Evolutionary conservation across 1,139 yeast species (phyloP).

Genomic region (Diutina scorzettiae): DNA sequence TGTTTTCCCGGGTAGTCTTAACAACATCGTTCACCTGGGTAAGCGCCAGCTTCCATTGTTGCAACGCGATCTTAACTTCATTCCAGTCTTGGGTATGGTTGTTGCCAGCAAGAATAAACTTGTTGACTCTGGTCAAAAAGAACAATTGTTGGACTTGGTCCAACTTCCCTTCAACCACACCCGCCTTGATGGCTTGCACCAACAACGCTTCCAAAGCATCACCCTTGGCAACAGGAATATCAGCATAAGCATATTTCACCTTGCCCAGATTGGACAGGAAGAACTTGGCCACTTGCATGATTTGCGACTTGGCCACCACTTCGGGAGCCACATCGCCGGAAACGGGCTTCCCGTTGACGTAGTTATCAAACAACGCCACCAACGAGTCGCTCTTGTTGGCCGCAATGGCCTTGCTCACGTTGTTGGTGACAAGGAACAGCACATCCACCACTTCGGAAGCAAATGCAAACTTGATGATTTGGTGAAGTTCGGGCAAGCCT

Average conservation of each 20-base stretch:
- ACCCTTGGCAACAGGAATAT: slow-evolving; percentile 26
- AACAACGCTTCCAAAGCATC: slow-evolving; percentile 30
- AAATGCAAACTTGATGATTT: slow-evolving; percentile 27
- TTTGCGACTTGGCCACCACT: slow-evolving; percentile 26
- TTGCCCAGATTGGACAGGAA: slow-evolving; percentile 18
- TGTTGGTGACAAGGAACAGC: slow-evolving; percentile 31
- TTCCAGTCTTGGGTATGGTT: slow-evolving; percentile 26
- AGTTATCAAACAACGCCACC: slow-evolving; percentile 20
- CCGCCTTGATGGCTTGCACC: slow-evolving; percentile 32
- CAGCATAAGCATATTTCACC: slow-evolving; percentile 20
- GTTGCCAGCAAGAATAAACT: slow-evolving; percentile 30
- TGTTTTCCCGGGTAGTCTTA: slow-evolving; percentile 30
- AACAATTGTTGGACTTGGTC: slow-evolving; percentile 35
- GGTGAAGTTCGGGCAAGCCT: slow-evolving; percentile 18
- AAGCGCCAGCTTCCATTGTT: slow-evolving; percentile 30
- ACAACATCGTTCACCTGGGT: slow-evolving; percentile 32
- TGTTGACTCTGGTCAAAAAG: slow-evolving; percentile 31
- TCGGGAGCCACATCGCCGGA: slow-evolving; percentile 9
- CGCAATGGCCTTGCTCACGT: slow-evolving; percentile 23
- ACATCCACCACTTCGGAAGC: slow-evolving; percentile 32
- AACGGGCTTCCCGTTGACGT: slow-evolving; percentile 25
- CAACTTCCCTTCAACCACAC: slow-evolving; percentile 36
- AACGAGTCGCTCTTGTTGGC: slow-evolving; percentile 14
- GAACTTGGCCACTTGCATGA: slow-evolving; percentile 31
- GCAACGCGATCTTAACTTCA: slow-evolving; percentile 23